Percentiles rank a stretch among this genome's conserved stretches.
These are phyloP conservation scores for Meira miltonrushii DNA, from an alignment of 1,284 basidiomycete species.

Conservation along the genomic window DNA sequence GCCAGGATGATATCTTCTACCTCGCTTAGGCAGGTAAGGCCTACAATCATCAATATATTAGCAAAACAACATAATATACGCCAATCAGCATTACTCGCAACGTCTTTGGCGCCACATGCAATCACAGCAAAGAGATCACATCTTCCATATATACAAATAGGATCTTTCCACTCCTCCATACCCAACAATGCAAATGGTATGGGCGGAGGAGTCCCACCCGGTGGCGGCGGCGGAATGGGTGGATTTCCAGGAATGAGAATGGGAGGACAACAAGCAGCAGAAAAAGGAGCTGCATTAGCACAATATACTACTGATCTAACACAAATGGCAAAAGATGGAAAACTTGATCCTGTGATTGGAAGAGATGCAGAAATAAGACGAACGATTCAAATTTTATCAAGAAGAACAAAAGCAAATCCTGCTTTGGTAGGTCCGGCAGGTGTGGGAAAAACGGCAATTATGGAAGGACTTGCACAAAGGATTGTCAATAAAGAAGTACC, in stretches of 20 bases:
- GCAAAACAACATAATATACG: too few relatives aligned
- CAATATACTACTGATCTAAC: slow-evolving; percentile 32
- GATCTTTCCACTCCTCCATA: neutral
- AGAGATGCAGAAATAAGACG: slow-evolving; percentile 69
- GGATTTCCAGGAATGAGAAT: slow-evolving; percentile 22
- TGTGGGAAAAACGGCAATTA: slow-evolving; percentile 63
- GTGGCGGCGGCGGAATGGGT: slow-evolving; percentile 15
- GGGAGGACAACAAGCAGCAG: slow-evolving; percentile 13
- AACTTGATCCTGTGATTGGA: slow-evolving; percentile 56
- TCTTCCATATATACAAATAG: too few relatives aligned
- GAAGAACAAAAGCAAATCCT: slow-evolving; percentile 64
- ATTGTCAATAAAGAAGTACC: slow-evolving; percentile 88
- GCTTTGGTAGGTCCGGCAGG: slow-evolving; percentile 59
- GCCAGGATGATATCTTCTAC: too few relatives aligned
- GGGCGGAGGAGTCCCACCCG: neutral
- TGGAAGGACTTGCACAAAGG: slow-evolving; percentile 81
- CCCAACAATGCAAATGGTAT: neutral
- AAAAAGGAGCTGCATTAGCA: slow-evolving; percentile 27
- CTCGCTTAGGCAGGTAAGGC: too few relatives aligned
- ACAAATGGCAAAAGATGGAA: slow-evolving; percentile 28
- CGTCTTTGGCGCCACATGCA: too few relatives aligned
- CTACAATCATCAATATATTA: too few relatives aligned
- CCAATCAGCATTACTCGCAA: too few relatives aligned
- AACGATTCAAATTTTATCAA: slow-evolving; percentile 67
- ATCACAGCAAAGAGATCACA: too few relatives aligned